Evolutionary conservation across 2,329 filamentous ascomycete genomes (phyloP).

Genomic region (Cladosporium sphaerospermum): DNA sequence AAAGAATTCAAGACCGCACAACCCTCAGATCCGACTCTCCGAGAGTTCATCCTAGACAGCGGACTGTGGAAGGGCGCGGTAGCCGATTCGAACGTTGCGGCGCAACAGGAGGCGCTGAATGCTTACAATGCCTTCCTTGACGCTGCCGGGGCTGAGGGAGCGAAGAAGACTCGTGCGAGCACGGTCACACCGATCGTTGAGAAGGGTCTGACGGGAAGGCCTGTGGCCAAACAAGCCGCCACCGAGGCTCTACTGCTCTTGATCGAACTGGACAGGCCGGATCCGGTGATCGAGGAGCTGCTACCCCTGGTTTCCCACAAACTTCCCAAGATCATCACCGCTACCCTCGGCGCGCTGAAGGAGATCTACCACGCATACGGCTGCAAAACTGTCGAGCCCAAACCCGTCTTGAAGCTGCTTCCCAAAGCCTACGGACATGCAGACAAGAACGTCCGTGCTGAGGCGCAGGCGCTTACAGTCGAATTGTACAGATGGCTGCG

Average conservation of each 20-base stretch:
- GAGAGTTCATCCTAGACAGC: conserved; percentile 79
- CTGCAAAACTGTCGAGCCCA: conserved; percentile 88
- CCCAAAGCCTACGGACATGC: conserved; percentile 92
- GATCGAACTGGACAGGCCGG: conserved; percentile 80
- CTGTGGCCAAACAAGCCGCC: conserved; percentile 79
- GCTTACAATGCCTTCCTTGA: conserved; percentile 90
- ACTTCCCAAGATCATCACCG: conserved; percentile 79
- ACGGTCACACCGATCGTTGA: conserved; percentile 78
- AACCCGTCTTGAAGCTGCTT: conserved; percentile 78
- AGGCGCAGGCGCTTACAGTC: conserved; percentile 83
- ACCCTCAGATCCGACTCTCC: conserved; percentile 78
- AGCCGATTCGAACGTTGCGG: conserved; percentile 90
- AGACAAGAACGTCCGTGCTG: conserved; percentile 95
- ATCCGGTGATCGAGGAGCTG: conserved; percentile 83
- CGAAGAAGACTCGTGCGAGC: conserved; percentile 60
- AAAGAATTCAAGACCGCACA: conserved; percentile 80
- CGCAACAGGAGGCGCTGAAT: conserved; percentile 85
- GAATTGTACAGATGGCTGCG: conserved; percentile 96
- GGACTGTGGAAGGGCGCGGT: conserved; percentile 88
- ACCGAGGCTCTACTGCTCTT: conserved; percentile 82
- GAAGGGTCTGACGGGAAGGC: conserved; percentile 85
- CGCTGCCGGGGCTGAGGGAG: conserved; percentile 71
- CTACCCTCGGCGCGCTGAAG: conserved; percentile 68
- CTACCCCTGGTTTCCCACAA: conserved; percentile 79
- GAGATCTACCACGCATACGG: conserved; percentile 90